Base-by-base conservation (phyloP, 495 filamentous ascomycete species). In the Hypoxylon lienhwacheense region DNA sequence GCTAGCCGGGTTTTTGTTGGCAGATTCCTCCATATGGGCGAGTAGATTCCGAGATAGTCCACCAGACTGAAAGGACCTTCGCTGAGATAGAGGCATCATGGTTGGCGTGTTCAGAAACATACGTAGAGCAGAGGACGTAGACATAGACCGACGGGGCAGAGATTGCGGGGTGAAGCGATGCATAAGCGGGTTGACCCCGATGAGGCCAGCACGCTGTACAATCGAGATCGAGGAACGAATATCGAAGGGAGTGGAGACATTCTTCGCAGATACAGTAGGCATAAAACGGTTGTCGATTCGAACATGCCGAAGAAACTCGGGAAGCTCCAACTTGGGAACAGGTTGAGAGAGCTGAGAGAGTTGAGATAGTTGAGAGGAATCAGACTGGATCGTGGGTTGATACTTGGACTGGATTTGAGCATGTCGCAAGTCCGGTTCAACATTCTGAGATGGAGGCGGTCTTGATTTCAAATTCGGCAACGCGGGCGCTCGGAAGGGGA, bases 1-100 rank as follows among this genome's bases (percentile, higher is more conserved):
- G 70, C 87, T 96, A 56, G 77, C 82, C 2, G 93, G 88, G 59
- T 95, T 91, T 72, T 88, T 87, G 69, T 96, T 97, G 26, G 93
- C 95, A 17, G 86, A 84, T 66, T 89, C 86, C 71, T 98, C 93
- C 60, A 77, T 68, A 59, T 71, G 72, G 17, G 75, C 78, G 24
- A 82, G 70, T 11, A 77, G 61, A 48, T 72, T 76, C 39, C 73
- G 69, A 29, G 79, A 73, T 29, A 75, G 61, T 24, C 69, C 68
- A 40, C 66, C 66, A 12, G 67, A 65, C 29, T 70, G 73, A 44
- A 77, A 76, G 40, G 60, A 60, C 24, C 76, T 69, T 26, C 35
- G 61, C 31, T 71, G 66, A 14, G 51, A 24, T n/a, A 56, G 55
- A 29, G 50, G 36, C 28, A 56, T 47, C 12, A 36, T 59, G n/a